phyloP scores from a whole-genome alignment of 2,329 filamentous ascomycete genomes.

The Coniochaeta sp. region DNA sequence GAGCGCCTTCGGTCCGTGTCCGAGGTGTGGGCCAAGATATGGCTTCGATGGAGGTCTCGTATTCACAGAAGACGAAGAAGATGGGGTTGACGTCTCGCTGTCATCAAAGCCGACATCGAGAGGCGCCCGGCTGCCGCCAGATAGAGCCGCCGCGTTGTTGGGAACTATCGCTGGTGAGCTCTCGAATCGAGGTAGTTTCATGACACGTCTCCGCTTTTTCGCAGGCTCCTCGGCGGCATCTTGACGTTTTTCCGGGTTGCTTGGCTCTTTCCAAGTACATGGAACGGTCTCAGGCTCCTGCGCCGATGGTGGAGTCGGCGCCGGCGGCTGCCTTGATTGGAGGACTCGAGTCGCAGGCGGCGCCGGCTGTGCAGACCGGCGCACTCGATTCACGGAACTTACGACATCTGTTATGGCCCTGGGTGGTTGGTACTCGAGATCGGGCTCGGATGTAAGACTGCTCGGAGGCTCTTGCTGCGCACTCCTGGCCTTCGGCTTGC shows the following conservation, averaged over 20 bases:
- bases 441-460: slow-evolving; percentile 10
- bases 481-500: background rate
- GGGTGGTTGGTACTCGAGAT: slow-evolving; percentile 12
- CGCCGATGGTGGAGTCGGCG: slow-evolving; percentile 18
- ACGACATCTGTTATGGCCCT: slow-evolving; percentile 9
- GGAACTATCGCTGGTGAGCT: background rate
- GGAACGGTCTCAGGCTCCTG: slow-evolving; percentile 14
- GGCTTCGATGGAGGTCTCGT: background rate
- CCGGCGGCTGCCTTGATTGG: slow-evolving; percentile 1
- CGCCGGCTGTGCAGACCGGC: background rate
- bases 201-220: slow-evolving; percentile 8
- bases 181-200: slow-evolving; percentile 7
- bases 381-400: slow-evolving; percentile 3
- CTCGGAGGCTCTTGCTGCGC: slow-evolving; percentile 7
- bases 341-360: slow-evolving; percentile 3
- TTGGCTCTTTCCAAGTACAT: slow-evolving; percentile 7
- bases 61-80: background rate
- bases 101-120: background rate
- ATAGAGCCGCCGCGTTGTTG: background rate
- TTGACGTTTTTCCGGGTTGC: slow-evolving; percentile 2
- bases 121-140: background rate
- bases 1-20: background rate
- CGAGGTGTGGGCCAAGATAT: too few species aligned
- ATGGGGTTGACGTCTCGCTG: background rate
- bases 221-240: background rate